Base-by-base conservation (phyloP, 441 rosid species). In the Theobroma grandiflorum region DNA sequence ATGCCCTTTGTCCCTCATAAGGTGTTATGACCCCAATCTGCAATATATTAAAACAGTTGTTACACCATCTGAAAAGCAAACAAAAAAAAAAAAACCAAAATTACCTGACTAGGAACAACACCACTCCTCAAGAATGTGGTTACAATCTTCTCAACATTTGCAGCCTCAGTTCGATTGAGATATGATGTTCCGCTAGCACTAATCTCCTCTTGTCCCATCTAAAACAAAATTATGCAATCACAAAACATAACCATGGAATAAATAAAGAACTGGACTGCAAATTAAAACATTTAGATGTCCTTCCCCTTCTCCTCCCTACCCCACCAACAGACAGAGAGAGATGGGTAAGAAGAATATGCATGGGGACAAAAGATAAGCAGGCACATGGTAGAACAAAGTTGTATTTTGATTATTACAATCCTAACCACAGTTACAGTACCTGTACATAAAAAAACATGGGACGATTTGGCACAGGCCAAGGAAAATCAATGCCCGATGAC, bases 181-280 rank as follows among this genome's bases (percentile, higher is more conserved):
- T 97, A 97, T 49, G 99, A 97, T 76, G 99, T 95, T 77, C 98
- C 99, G 81, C 99, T 95, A 40, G 99, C 99, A 85, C 99, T 95
- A 83, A 97, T 97, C 89, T 97, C 99, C 82, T 97, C 99, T 97
- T 95, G 98, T 81, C 99, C 99, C 98, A 97, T 90, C 99, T 97
- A 84, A 82, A 85, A 76, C 85, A 83, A 80, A 87, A 76, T 42
- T 58, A 80, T 62, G 52, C 35, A 55, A 83, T 82, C 66, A 86
- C 38, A 77, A 55, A 78, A 70, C 59, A 64, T 35, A 52, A 64
- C 35, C 52, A 68, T 64, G 22, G 70, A 81, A 61, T 52, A 83
- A 55, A 69, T 26, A 11, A 53, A 74, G 16, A 59, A 55, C 40
- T 50, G 7, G 35, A 22, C 35, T 6, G 37, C 55, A 73, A 65